These are phyloP conservation scores for Lippia alba DNA, from an alignment of 305 asterid species.

Conservation along the genomic window DNA sequence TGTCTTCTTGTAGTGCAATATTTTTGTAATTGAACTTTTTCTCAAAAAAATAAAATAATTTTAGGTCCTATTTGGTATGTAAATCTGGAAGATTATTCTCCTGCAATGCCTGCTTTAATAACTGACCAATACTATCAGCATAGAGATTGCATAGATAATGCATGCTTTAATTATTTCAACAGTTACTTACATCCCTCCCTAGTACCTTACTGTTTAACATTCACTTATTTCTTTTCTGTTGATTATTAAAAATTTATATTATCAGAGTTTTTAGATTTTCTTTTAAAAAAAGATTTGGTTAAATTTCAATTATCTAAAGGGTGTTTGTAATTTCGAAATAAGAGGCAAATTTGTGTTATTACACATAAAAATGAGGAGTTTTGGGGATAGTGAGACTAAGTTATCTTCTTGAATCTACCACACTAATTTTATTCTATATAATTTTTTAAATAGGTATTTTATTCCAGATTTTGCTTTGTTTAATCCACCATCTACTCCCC, in stretches of 20 bases:
- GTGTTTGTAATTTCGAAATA: not conserved
- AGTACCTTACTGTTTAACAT: not conserved
- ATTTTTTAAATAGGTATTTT: not conserved
- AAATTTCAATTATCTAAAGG: not conserved
- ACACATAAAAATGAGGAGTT: not conserved
- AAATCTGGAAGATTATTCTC: constrained; percentile 5
- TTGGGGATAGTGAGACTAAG: not conserved
- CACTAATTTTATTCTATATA: not conserved
- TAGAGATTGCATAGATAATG: constrained; percentile 2
- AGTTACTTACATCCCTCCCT: not conserved
- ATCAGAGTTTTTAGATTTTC: not conserved
- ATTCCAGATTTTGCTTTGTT: not conserved
- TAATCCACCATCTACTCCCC: not conserved
- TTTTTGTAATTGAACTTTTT: constrained; percentile 3
- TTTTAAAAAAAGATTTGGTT: not conserved
- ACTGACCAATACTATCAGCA: constrained; percentile 8
- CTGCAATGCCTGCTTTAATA: constrained; percentile 16
- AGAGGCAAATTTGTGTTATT: not conserved
- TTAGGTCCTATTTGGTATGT: constrained; percentile 18
- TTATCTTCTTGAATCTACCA: not conserved
- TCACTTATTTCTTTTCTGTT: not conserved
- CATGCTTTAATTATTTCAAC: not conserved
- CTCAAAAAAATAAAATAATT: not conserved
- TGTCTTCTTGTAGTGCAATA: constrained; percentile 36
- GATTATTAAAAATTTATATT: not conserved